Evolutionary conservation across 768 basidiomycete species (phyloP), one percentile per base, ranked within the genome.

Genomic region (Phylloporus arenicola): DNA sequence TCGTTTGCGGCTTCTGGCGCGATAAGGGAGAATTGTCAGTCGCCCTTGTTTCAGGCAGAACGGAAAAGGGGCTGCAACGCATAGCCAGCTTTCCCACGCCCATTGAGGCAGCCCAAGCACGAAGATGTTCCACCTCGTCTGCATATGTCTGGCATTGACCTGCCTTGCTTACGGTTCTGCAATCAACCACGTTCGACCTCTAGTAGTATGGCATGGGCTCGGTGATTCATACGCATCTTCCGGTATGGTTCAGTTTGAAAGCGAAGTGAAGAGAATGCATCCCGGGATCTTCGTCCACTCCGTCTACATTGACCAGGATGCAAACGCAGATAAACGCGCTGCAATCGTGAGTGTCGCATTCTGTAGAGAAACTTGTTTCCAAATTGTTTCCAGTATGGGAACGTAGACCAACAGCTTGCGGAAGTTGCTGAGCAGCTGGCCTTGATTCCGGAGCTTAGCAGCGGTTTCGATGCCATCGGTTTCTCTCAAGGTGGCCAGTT

Each of bases 401-500:
- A 88, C 52, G 77, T 89, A 34, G 75, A 88, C 48, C 74, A 80
- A 6, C 91, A 93, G 61, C 59, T 93, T 4, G 76, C 72, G 19
- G 34, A 75, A 27, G 89, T 86, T 6, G 75, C 84, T 13, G 70
- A 75, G 25, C 87, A 92, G 62, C 69, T 93, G 4, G 69, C 73
- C 27, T 73, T 67, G 1, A 76, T 92, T 30, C 74, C 80, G 1
- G 82, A 91, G 58, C 76, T 93, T 14, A 53, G 72, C 43, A 59
- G 60, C 25, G 91, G 91, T 3, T 93, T 92, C 57, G 89, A 92
- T 62, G 91, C 86, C 14, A 82, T 93, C 45, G 91, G 91, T 1
- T 84, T 93, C 67, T 92, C 90, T 1, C 91, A 93, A 77, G 90
- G 84, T 17, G 90, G 90, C 6, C 91, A 91, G 61, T 92, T 93